Percentiles rank a stretch among this genome's conserved stretches.
Evolutionary conservation across 108 stramenopile species (phyloP).

Genomic region (Skeletonema menzelii): DNA sequence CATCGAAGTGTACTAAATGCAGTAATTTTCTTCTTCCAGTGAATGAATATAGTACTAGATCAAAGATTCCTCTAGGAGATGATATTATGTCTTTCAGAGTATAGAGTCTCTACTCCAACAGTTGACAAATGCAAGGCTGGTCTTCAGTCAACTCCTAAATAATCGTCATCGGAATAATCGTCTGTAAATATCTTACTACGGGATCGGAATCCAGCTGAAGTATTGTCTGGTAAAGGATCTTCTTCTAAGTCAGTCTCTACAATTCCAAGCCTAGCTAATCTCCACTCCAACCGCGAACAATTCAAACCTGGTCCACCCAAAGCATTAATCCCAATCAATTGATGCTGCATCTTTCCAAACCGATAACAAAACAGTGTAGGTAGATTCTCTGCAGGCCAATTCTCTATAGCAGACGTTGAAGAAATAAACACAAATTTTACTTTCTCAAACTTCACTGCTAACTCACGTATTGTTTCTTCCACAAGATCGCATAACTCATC

Average conservation of each 20-base stretch:
- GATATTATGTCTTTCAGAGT: too few species aligned
- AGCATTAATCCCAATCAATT: conserved; percentile 56
- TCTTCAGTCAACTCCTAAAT: conserved; percentile 26
- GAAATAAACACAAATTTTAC: conserved; percentile 89
- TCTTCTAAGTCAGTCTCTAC: conserved; percentile 46
- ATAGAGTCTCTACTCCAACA: too few species aligned
- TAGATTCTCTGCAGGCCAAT: conserved; percentile 90
- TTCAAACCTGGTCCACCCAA: conserved; percentile 43
- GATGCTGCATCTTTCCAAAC: conserved; percentile 79
- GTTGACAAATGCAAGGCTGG: not conserved
- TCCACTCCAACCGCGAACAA: conserved; percentile 50
- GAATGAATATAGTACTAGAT: too few species aligned
- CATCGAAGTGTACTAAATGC: too few species aligned
- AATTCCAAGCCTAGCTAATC: conserved; percentile 50
- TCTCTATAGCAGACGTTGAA: conserved; percentile 79
- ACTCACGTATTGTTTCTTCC: conserved; percentile 32
- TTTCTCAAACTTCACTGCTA: conserved; percentile 38
- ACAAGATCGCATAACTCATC: conserved; percentile 46
- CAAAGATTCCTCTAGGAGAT: too few species aligned
- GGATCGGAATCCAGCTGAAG: not conserved
- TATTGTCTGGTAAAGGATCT: conserved; percentile 21
- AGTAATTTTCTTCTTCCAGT: too few species aligned
- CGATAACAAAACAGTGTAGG: conserved; percentile 92
- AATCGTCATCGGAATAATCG: conserved; percentile 21
- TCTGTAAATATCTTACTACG: conserved; percentile 9